Conservation (phyloP, 495 filamentous ascomycete genomes). For the Penicillium ucsense region DNA sequence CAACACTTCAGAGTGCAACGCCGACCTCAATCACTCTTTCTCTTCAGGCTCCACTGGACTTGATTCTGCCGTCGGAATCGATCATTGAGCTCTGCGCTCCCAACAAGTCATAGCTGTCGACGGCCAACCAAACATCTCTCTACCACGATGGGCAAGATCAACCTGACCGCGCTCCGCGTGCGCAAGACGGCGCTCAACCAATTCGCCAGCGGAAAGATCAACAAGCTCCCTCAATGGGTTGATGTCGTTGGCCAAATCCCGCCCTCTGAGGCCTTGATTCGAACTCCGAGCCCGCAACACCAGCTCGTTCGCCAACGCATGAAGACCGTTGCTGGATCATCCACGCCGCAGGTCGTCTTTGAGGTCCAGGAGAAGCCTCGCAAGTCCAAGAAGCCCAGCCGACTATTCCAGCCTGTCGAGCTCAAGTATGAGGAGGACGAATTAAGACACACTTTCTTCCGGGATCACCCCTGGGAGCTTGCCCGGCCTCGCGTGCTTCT, state of each 20-base stretch:
- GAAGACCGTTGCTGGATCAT: constrained; percentile 26
- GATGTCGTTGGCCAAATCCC: constrained; percentile 63
- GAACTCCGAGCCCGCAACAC: constrained; percentile 56
- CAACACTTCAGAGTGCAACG: background rate
- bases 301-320: constrained; percentile 44
- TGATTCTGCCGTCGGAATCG: background rate
- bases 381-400: constrained; percentile 53
- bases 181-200: constrained; percentile 53
- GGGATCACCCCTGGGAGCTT: constrained; percentile 95
- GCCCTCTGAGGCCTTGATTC: constrained; percentile 66
- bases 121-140: background rate
- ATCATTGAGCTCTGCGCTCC: background rate
- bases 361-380: constrained; percentile 29
- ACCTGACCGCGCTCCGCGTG: constrained; percentile 66
- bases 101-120: background rate
- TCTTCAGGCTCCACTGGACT: background rate
- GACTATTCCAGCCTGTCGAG: constrained; percentile 67
- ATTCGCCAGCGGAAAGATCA: constrained; percentile 41
- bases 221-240: constrained; percentile 62
- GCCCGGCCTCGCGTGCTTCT: constrained; percentile 77
- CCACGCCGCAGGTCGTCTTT: constrained; percentile 29
- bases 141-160: constrained; percentile 53
- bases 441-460: constrained; percentile 71
- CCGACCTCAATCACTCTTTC: background rate
- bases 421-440: constrained; percentile 81